Base-by-base conservation (phyloP, 1,139 yeast genomes). In the Candida labiduridarum region DNA sequence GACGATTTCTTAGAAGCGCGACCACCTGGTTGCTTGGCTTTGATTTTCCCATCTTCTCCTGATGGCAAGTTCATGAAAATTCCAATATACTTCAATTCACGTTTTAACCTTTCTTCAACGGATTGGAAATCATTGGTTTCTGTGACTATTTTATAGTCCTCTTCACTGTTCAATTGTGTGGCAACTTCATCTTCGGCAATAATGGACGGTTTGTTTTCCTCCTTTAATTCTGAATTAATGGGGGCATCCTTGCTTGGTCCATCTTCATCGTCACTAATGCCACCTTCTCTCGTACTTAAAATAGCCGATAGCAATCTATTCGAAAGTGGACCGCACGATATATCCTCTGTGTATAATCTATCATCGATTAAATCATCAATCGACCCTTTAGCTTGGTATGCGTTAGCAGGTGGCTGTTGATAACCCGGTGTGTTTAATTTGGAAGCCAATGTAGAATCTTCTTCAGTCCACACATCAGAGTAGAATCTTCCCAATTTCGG, bases 271-370 rank as follows among this genome's bases (percentile, higher is more conserved):
- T 53, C 57, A n/a, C 64, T 72, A 10, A 59, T 67, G 1, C 59
- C 64, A 3, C 68, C 74, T 52, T 75, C 82, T 40, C 81, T 82
- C 36, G 80, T 82, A 55, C 81, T 80, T 52, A 88, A 65, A 22
- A 94, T 76, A 0, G 98, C 98, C 4, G 96, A 83, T 47, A 95
- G 67, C 45, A 95, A 74, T 52, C 99, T 79, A 30, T 94, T 85
- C 0, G 96, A 88, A 41, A 94, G 74, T 0, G 99, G 99, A 0
- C 99, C 99, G 65, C 96, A 88, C 0, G 96, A 87, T 1, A 92
- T 74, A 19, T 82, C 84, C 53, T 87, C 95, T 0, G 85, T 76
- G 54, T 87, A 95, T 49, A 92, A 67, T 2, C 72, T 68, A 4
- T 81, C 85, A 59, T 90, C 97, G 25, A 67, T 75, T 39, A 92